These are phyloP conservation scores for Suillus decipiens DNA, from an alignment of 768 basidiomycete genomes.

Conservation along the genomic window DNA sequence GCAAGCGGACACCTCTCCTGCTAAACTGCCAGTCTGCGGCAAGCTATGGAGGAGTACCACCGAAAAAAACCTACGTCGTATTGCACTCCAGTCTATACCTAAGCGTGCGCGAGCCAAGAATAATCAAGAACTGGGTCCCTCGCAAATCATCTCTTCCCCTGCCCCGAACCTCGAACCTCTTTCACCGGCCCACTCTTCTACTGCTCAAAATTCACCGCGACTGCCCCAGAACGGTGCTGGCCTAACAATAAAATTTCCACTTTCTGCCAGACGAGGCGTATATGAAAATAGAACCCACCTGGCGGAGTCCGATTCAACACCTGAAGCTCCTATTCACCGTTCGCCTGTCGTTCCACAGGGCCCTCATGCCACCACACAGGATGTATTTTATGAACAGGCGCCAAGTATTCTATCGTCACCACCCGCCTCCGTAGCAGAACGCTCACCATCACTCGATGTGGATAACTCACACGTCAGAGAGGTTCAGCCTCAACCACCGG, in stretches of 20 bases:
- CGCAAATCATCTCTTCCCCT: neutral
- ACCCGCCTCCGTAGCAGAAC: neutral
- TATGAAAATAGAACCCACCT: neutral
- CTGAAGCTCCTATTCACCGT: neutral
- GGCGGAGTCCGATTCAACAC: neutral
- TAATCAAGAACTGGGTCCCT: neutral
- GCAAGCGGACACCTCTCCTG: neutral
- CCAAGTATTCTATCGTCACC: neutral
- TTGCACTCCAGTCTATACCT: neutral
- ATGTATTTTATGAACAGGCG: neutral
- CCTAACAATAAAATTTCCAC: conserved; percentile 3
- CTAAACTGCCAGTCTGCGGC: neutral
- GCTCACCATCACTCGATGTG: neutral
- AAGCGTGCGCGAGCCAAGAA: neutral
- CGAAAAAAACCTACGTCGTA: conserved; percentile 3
- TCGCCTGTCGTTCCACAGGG: neutral
- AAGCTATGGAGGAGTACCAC: conserved; percentile 2
- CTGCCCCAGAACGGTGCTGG: neutral
- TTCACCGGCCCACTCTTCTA: neutral
- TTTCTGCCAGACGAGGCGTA: neutral
- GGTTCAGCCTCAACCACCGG: neutral
- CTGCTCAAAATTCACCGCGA: neutral
- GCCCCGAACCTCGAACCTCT: neutral
- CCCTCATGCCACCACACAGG: neutral
- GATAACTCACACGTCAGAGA: neutral